A percentile compares a stretch with the other conserved stretches of the same genome.
phyloP scores from a whole-genome alignment of 306 rosid genomes.

The Potentilla sterilis region DNA sequence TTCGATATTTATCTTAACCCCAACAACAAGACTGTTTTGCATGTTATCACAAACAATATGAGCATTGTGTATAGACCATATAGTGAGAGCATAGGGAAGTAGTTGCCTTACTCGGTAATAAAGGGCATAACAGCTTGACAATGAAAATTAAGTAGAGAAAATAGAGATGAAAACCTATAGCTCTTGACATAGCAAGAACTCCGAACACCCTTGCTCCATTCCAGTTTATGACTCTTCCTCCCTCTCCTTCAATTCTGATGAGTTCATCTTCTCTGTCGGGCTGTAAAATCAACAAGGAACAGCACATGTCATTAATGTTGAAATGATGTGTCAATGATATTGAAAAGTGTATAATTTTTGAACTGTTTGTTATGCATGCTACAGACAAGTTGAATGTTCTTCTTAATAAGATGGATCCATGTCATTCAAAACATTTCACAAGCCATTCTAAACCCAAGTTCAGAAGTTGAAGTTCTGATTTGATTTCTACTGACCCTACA shows the following conservation, averaged over 20 bases:
- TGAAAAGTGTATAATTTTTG: not conserved
- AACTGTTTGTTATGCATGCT: not conserved
- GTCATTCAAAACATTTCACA: constrained; percentile 1
- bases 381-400: not conserved
- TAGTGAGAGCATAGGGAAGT: constrained; percentile 1
- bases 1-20: not conserved
- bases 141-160: constrained; percentile 23
- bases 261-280: constrained; percentile 88
- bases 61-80: constrained; percentile 7
- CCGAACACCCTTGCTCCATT: constrained; percentile 85
- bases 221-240: constrained; percentile 97
- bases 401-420: not conserved
- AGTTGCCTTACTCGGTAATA: constrained; percentile 1
- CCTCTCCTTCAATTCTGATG: constrained; percentile 56
- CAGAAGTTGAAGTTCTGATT: not conserved
- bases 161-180: constrained; percentile 72
- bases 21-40: not conserved
- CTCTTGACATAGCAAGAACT: constrained; percentile 81
- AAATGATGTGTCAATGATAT: not conserved
- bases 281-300: constrained; percentile 49
- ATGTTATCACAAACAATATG: not conserved
- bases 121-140: constrained; percentile 4
- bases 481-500: not conserved
- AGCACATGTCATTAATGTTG: constrained; percentile 14
- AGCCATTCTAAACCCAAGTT: not conserved